Evolutionary conservation across 345 rosid genomes (phyloP).

Genomic region (Populus davidiana): DNA sequence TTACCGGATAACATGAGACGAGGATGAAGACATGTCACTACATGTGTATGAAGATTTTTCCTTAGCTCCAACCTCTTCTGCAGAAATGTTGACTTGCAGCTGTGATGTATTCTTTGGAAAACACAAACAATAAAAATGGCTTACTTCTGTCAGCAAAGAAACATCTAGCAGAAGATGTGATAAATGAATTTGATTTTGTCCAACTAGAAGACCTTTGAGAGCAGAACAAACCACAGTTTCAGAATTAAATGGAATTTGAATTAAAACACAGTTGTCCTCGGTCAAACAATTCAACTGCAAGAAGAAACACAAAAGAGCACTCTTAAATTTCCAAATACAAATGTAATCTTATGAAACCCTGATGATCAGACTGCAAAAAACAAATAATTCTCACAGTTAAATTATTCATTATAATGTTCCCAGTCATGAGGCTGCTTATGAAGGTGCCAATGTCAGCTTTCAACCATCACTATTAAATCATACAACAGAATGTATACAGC

Average conservation of each 20-base stretch:
- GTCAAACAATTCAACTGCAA: conserved; percentile 60
- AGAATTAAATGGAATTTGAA: conserved; percentile 63
- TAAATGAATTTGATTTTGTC: conserved; percentile 7
- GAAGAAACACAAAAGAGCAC: conserved; percentile 14
- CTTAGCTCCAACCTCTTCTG: conserved; percentile 82
- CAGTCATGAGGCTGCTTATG: neutral
- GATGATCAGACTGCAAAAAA: conserved; percentile 5
- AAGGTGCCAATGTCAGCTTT: neutral
- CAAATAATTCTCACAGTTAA: neutral
- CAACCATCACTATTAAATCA: neutral
- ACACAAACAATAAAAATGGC: conserved; percentile 5
- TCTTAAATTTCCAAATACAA: neutral
- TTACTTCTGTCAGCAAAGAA: conserved; percentile 5
- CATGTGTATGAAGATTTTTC: conserved; percentile 76
- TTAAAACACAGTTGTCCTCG: conserved; percentile 64
- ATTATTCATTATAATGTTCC: neutral
- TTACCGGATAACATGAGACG: conserved; percentile 80
- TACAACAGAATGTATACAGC: neutral
- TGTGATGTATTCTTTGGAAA: conserved; percentile 53
- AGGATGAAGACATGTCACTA: conserved; percentile 61
- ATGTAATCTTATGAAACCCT: neutral
- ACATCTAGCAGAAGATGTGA: neutral
- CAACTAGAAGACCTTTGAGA: conserved; percentile 12
- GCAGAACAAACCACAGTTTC: conserved; percentile 52
- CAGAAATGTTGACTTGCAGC: conserved; percentile 66